Conservation (phyloP, 2,329 filamentous ascomycete species). For the Monilinia laxa region DNA sequence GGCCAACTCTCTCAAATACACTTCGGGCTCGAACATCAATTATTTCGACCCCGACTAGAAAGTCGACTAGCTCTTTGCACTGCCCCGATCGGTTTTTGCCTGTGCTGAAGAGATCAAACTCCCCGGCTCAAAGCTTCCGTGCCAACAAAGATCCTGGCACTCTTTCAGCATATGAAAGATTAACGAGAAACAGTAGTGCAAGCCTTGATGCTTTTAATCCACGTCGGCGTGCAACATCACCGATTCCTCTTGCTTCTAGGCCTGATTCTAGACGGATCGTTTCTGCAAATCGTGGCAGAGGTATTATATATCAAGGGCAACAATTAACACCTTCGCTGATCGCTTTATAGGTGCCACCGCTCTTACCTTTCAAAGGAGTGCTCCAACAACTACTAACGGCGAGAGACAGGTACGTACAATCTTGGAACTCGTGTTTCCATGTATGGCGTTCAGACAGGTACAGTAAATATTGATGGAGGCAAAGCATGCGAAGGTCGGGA, state of each 20-base stretch:
- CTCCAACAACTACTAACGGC: slow-evolving; percentile 30
- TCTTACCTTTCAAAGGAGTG: slow-evolving; percentile 37
- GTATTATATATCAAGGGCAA: slow-evolving; percentile 27
- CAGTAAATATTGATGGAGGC: background rate
- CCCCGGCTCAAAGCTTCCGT: slow-evolving; percentile 51
- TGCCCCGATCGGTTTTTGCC: slow-evolving; percentile 60
- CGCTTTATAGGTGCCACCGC: slow-evolving; percentile 34
- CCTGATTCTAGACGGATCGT: slow-evolving; percentile 29
- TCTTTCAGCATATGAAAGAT: slow-evolving; percentile 48
- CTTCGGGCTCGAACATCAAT: slow-evolving; percentile 12
- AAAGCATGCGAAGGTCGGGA: background rate
- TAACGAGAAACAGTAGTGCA: slow-evolving; percentile 46
- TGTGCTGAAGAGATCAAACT: slow-evolving; percentile 42
- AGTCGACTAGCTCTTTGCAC: slow-evolving; percentile 29
- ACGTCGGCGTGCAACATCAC: slow-evolving; percentile 36
- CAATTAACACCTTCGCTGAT: slow-evolving; percentile 20
- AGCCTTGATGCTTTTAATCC: slow-evolving; percentile 54
- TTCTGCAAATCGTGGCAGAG: slow-evolving; percentile 34
- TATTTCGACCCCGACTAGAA: slow-evolving; percentile 27
- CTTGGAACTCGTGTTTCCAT: background rate
- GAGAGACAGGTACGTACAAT: slow-evolving; percentile 38
- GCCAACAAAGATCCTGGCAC: slow-evolving; percentile 50
- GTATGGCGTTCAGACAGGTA: background rate
- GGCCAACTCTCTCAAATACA: background rate
- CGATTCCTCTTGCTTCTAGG: slow-evolving; percentile 28